Conservation (phyloP, 1,139 yeast genomes). For the Debaryomyces singareniensis region DNA sequence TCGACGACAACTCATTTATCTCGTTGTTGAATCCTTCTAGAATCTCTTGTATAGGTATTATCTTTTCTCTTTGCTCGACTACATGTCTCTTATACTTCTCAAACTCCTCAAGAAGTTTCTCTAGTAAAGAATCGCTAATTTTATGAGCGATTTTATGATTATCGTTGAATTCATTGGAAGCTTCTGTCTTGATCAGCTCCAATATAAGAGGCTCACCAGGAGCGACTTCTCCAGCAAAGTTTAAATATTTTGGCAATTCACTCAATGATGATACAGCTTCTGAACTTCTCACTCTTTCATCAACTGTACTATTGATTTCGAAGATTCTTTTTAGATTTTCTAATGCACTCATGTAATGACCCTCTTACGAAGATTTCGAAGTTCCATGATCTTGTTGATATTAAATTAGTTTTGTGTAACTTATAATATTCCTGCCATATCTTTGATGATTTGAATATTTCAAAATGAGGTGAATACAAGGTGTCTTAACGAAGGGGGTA, state of each 20-base stretch:
- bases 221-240: conserved; percentile 1
- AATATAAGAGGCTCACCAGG: conserved; percentile 5
- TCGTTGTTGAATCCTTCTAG: conserved; percentile 50
- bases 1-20: conserved; percentile 51
- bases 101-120: conserved; percentile 18
- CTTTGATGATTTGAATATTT: no score
- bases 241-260: conserved; percentile 5
- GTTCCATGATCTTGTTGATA: no score
- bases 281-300: conserved; percentile 1
- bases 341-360: conserved; percentile 10
- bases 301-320: conserved; percentile 2
- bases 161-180: conserved; percentile 2
- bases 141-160: conserved; percentile 4
- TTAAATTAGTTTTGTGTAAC: no score
- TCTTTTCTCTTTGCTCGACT: conserved; percentile 27
- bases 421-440: no score
- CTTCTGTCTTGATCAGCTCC: conserved; percentile 15
- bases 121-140: conserved; percentile 8
- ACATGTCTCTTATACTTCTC: conserved; percentile 29
- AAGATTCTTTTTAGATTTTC: conserved; percentile 9
- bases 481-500: no score
- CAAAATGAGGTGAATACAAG: no score
- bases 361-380: background rate
- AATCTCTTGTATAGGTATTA: conserved; percentile 33
- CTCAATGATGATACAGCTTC: conserved; percentile 3